These are phyloP conservation scores for Ustilago cynodontis DNA, from an alignment of 1,284 basidiomycete genomes.

Conservation along the genomic window DNA sequence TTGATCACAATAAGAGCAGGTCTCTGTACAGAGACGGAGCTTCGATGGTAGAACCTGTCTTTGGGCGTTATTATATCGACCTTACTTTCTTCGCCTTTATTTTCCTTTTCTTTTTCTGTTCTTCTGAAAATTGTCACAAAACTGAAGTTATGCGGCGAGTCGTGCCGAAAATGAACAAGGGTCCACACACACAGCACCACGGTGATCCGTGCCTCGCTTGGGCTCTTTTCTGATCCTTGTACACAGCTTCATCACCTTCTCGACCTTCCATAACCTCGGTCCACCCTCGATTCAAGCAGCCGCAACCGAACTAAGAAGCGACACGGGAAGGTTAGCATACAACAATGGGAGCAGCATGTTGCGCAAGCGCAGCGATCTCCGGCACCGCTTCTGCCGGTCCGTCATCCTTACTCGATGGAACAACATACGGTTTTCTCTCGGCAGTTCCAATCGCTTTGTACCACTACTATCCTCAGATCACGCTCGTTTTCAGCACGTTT, in stretches of 20 bases:
- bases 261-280: background rate
- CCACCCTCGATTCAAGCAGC: too few relatives aligned
- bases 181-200: background rate
- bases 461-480: constrained; percentile 44
- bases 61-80: background rate
- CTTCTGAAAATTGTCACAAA: background rate
- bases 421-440: constrained; percentile 33
- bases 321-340: too few relatives aligned
- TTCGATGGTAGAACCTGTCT: background rate
- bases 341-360: constrained; percentile 54
- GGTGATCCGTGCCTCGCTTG: constrained; percentile 12
- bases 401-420: constrained; percentile 29
- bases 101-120: background rate
- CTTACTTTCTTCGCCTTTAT: background rate
- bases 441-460: constrained; percentile 43
- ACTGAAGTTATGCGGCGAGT: background rate
- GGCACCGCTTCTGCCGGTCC: constrained; percentile 20
- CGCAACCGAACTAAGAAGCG: too few relatives aligned
- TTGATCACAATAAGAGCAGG: background rate
- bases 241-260: background rate
- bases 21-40: background rate
- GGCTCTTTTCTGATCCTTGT: background rate
- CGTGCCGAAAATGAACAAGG: constrained; percentile 11
- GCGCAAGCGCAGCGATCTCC: constrained; percentile 38
- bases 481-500: constrained; percentile 20